Base-by-base conservation (phyloP, 441 rosid species). In the Breynia disticha region DNA sequence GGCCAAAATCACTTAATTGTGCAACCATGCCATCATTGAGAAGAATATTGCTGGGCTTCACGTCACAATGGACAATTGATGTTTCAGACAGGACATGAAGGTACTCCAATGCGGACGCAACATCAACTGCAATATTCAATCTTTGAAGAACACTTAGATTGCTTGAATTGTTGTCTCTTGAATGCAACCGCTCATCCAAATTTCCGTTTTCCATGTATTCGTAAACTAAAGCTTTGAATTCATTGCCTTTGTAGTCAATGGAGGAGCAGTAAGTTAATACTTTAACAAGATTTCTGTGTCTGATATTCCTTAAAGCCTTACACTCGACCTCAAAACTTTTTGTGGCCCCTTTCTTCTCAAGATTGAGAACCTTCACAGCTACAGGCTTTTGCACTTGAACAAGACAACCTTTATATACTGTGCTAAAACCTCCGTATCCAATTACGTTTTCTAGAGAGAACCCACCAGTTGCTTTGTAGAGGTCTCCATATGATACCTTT, bases 261-360 rank as follows among this genome's bases (percentile, higher is more conserved):
- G 76, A 74, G 4, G 81, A 78, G 70, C 90, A 83, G 11, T 77
- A 73, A 19, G 82, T 78, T 44, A 83, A 53, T 55, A 80, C 59
- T 55, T 76, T 83, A 39, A 83, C 70, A 45, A 83, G 77, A 63
- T 80, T 83, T 11, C 73, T 62, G 19, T 80, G 87, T 56, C 84
- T 76, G 1, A 66, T 61, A 16, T 66, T 76, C 51, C 71, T 69
- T 21, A 80, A 38, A 17, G 79, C 80, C 56, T 70, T 77, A 19
- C 86, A 83, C 50, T 80, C 84, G 14, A 78, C 76, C 0, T 54
- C 6, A 54, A 83, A 83, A 51, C 80, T 78, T 56, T 69, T 83
- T 55, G 52, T 60, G 21, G 69, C 72, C 50, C 81, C 76, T 0
- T 52, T 56, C 49, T 51, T 67, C 16, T 48, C 53, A 13, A 51